Base-by-base conservation (phyloP, 257 asterid genomes). In the Apocynum venetum region DNA sequence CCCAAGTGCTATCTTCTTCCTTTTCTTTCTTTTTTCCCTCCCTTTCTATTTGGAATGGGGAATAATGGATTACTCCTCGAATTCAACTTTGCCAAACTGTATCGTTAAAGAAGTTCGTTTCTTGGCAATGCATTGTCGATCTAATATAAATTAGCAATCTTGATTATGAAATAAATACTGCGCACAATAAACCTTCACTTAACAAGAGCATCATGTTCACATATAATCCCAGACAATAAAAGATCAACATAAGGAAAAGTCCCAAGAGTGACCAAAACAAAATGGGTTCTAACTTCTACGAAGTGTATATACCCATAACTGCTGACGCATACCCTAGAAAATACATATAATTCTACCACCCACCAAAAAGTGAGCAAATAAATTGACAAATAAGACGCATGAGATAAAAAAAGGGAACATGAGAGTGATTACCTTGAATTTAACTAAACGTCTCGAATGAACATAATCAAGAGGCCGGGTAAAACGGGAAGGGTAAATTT, bases 381-480 rank as follows among this genome's bases (percentile, higher is more conserved):
- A 68, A 68, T 43, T 1, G 52, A 44, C 5, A 68, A 68, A 68
- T 2, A 17, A 68, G 72, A 36, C 25, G 49, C 2, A 40, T 4
- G 10, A 64, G n/a, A 14, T 13, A 17, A 17, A 3, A 19, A n/a
- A n/a, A 19, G 6, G 6, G 35, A 0, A 68, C 3, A 17, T 43
- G 73, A 68, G 43, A 43, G 31, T 43, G 0, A 43, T 8, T 68
- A 68, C 73, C 73, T 68, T 43, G 73, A 68, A 68, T 68, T 68
- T 68, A 17, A 68, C 36, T 41, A 67, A 8, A 41, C 15, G 35
- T 43, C 73, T 43, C 8, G 73, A n/a, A 43, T 17, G 15, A 43
- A 43, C 36, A 43, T 68, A 44, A 68, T 68, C 73, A 43, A 44
- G 53, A 68, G 53, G 53, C 73, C 0, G 5, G 35, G 53, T 20